These are phyloP conservation scores for Tricholoma hemisulphureum DNA, from an alignment of 768 basidiomycete genomes.

Conservation along the genomic window DNA sequence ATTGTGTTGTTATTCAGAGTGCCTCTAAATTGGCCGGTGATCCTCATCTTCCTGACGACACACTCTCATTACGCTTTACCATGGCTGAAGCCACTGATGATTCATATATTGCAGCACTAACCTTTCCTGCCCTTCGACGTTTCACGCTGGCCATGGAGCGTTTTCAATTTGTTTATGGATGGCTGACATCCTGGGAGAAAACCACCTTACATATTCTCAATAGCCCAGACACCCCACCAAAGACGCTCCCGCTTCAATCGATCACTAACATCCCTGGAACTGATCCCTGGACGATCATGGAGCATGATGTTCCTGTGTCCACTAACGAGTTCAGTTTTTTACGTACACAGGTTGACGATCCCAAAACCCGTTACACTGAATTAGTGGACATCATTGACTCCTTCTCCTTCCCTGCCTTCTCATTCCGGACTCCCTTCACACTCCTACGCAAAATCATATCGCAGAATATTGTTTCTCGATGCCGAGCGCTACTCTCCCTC, in stretches of 20 bases:
- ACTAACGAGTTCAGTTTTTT: conserved; percentile 20
- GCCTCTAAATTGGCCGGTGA: neutral
- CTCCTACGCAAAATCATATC: neutral
- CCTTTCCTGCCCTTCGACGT: too few species aligned
- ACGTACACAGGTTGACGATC: neutral
- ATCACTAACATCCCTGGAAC: conserved; percentile 1
- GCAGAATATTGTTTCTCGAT: neutral
- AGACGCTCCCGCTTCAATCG: neutral
- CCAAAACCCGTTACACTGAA: neutral
- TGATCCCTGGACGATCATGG: conserved; percentile 7
- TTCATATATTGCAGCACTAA: too few species aligned
- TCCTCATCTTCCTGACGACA: neutral
- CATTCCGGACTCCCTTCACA: neutral
- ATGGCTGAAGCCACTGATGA: conserved; percentile 29
- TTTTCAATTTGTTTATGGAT: conserved; percentile 16
- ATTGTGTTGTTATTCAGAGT: neutral
- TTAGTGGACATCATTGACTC: neutral
- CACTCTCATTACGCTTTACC: neutral
- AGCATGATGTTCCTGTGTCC: conserved; percentile 9
- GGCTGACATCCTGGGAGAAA: conserved; percentile 19
- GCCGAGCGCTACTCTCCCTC: neutral
- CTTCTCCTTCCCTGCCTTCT: conserved; percentile 16
- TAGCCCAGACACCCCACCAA: neutral
- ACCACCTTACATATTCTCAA: conserved; percentile 13
- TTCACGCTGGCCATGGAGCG: conserved; percentile 15